Percentiles rank a stretch among this genome's conserved stretches.
These are phyloP conservation scores for Novymonas esmeraldas DNA, from an alignment of 208 protist species.

Conservation along the genomic window DNA sequence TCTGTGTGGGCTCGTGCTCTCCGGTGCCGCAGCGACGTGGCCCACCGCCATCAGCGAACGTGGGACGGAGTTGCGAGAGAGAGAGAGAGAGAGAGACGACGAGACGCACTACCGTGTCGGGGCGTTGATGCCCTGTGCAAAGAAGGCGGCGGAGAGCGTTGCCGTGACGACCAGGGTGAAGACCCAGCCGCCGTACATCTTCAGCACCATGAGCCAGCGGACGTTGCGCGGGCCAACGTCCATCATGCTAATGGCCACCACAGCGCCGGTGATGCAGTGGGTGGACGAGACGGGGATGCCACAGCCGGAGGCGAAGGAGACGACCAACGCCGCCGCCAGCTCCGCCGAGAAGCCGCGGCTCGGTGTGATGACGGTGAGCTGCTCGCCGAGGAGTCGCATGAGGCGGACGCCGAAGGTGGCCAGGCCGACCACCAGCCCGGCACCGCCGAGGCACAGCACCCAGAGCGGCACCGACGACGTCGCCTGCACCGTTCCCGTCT, in stretches of 20 bases:
- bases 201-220: conserved; percentile 72
- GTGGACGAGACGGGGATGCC: conserved; percentile 90
- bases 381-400: conserved; percentile 75
- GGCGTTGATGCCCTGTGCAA: conserved; percentile 73
- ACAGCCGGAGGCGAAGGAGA: conserved; percentile 80
- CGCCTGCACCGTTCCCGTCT: conserved; percentile 38
- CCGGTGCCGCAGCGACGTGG: too few species aligned
- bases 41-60: too few species aligned
- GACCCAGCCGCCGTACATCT: conserved; percentile 81
- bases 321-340: conserved; percentile 69
- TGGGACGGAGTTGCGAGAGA: too few species aligned
- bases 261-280: conserved; percentile 90
- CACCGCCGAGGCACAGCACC: conserved; percentile 71
- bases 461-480: conserved; percentile 57
- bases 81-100: too few species aligned
- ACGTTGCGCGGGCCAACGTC: conserved; percentile 66
- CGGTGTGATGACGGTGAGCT: conserved; percentile 80
- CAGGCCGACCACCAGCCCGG: conserved; percentile 73
- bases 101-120: conserved; percentile 24
- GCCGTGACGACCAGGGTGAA: conserved; percentile 64
- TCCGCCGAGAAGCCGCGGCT: conserved; percentile 78
- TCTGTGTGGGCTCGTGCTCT: too few species aligned
- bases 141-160: conserved; percentile 69
- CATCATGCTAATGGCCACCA: conserved; percentile 82
- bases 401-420: conserved; percentile 74